A percentile compares a stretch with the other conserved stretches of the same genome.
Conservation (phyloP, 139 green algal genomes). For the Zygnema cylindricum region DNA sequence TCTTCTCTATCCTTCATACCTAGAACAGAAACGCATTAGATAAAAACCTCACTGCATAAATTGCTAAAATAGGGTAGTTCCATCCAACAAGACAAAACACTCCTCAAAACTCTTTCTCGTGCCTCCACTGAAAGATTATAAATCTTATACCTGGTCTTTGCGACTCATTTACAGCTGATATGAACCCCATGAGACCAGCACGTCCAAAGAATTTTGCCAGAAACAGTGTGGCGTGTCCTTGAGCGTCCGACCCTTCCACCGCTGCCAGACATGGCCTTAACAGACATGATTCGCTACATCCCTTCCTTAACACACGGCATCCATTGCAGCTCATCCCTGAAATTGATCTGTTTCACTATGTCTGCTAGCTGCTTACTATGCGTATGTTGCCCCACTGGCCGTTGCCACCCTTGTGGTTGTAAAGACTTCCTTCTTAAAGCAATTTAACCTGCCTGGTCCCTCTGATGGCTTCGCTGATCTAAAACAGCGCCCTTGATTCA, state of each 20-base stretch:
- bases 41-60: too few relatives aligned
- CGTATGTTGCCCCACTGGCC: background rate
- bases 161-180: slow-evolving; percentile 29
- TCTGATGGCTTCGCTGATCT: background rate
- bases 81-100: too few relatives aligned
- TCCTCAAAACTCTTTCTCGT: too few relatives aligned
- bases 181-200: slow-evolving; percentile 58
- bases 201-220: slow-evolving; percentile 60
- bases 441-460: too few relatives aligned
- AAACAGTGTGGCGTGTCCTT: slow-evolving; percentile 60
- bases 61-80: too few relatives aligned
- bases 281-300: slow-evolving; percentile 52
- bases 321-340: slow-evolving; percentile 59
- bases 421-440: too few relatives aligned
- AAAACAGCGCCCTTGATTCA: background rate
- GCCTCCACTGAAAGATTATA: too few relatives aligned
- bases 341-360: background rate
- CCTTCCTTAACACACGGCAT: slow-evolving; percentile 58
- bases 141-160: slow-evolving; percentile 35
- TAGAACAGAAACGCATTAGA: too few relatives aligned
- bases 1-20: too few relatives aligned
- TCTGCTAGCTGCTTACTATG: too few relatives aligned
- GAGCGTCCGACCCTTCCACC: slow-evolving; percentile 55
- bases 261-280: slow-evolving; percentile 37
- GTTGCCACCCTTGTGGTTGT: background rate